Evolutionary conservation across 495 filamentous ascomycete genomes (phyloP), one percentile per base, ranked within the genome.

Genomic region (Schizothecium vesticola): DNA sequence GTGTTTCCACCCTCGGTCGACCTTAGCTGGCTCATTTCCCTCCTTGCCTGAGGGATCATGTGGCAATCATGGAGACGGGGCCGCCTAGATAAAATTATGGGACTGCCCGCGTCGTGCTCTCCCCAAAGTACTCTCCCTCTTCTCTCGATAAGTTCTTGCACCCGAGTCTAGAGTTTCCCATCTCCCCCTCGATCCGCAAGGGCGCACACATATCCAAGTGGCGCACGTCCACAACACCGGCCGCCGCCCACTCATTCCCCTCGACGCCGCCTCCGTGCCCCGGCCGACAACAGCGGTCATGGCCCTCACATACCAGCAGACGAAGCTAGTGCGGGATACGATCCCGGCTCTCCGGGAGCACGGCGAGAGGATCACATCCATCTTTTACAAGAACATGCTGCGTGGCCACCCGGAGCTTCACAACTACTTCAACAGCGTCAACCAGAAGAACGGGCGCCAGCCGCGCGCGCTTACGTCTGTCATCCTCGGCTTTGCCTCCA

Each of bases 381-480:
- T 82, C 67, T 91, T 92, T 79, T 92, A 92, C 81, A 79, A 80
- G 69, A 88, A 85, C 74, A 85, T 92, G 84, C 80, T 92, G 12
- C 75, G 71, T 23, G 87, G 86, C 28, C 81, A 90, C 70, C 90
- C 90, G 0, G 82, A 86, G 59, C 84, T 92, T 10, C 84, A 89
- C 69, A 82, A 85, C 71, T 80, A 89, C 74, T 92, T 92, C 85
- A 92, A 91, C 80, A 83, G 77, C 63, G 81, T 89, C 65, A 89
- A 92, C 78, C 88, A 90, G 77, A 80, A 82, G 71, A 90, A 87
- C 33, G 88, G 89, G 66, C 85, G 87, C 69, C 90, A 92, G 70
- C 82, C 89, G 4, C 80, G 80, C 22, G 89, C 90, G 11, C 80
- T 92, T 31, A 89, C 89, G 4, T 80, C 81, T 65, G 84, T 90